Evolutionary conservation across 169 alveolate species (phyloP), one percentile per base, ranked within the genome.

Genomic region (Cystoisospora suis): DNA sequence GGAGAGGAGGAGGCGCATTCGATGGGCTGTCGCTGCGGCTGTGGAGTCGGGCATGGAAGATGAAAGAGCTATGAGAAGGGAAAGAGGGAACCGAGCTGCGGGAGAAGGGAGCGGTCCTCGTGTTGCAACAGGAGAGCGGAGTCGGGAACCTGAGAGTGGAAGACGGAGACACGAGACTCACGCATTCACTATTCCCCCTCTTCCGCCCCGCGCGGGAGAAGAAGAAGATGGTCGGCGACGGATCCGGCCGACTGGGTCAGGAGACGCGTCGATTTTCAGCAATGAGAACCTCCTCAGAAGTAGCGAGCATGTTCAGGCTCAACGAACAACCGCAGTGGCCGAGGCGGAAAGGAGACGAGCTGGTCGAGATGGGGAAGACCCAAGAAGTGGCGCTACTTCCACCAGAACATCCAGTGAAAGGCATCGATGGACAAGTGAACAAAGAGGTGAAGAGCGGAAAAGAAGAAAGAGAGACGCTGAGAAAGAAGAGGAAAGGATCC

Each of bases 1-100:
- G 77, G 77, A 65, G 77, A 12, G 77, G 40, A 12, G 77, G n/a
- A 65, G 77, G 15, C 42, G 77, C 42, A 65, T 65, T 65, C 77
- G 77, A 1, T 20, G n/a, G n/a, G 77, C 77, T 3, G 77, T 65
- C 77, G 9, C 77, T 3, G 77, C 77, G n/a, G 77, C 77, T 0
- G 77, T 65, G 20, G 77, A 20, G 42, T 7, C 44, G n/a, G 42
- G 2, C n/a, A n/a, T n/a, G n/a, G n/a, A n/a, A n/a, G n/a, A n/a
- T n/a, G n/a, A n/a, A n/a, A n/a, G n/a, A n/a, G n/a, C n/a, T n/a
- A n/a, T n/a, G n/a, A n/a, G n/a, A n/a, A n/a, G n/a, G n/a, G n/a
- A n/a, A n/a, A n/a, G n/a, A n/a, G n/a, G n/a, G n/a, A n/a, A n/a
- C n/a, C n/a, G n/a, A n/a, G n/a, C n/a, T n/a, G n/a, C n/a, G n/a